These are phyloP conservation scores for Centaurea solstitialis DNA, from an alignment of 129 eudicot genomes.

Conservation along the genomic window DNA sequence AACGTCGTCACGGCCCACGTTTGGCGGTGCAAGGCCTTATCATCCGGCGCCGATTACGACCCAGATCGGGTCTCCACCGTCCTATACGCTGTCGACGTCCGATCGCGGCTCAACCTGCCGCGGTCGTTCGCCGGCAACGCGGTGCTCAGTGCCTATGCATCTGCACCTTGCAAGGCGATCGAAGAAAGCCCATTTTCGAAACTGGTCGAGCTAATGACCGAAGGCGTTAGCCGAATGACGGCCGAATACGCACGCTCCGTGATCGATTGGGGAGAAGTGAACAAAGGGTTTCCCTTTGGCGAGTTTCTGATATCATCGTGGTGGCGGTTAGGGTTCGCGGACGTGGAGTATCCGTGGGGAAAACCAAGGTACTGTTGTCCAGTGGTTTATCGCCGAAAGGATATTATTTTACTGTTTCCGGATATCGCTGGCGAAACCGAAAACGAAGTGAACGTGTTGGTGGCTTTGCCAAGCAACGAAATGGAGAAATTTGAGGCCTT, in stretches of 20 bases:
- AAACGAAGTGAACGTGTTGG: conserved; percentile 74
- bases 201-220: conserved; percentile 57
- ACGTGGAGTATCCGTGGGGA: conserved; percentile 86
- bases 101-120: conserved; percentile 58
- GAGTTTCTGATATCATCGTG: conserved; percentile 82
- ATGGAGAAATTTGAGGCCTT: conserved; percentile 59
- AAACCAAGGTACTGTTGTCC: conserved; percentile 84
- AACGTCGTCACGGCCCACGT: conserved; percentile 76
- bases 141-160: conserved; percentile 71
- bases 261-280: conserved; percentile 76
- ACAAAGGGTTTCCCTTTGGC: conserved; percentile 79
- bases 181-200: conserved; percentile 50
- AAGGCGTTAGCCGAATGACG: conserved; percentile 56
- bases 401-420: conserved; percentile 69
- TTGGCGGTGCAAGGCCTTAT: conserved; percentile 92
- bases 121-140: conserved; percentile 65
- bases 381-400: conserved; percentile 69
- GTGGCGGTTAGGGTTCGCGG: conserved; percentile 82
- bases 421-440: conserved; percentile 43
- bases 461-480: conserved; percentile 72
- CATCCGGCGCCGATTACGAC: conserved; percentile 24
- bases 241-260: conserved; percentile 66
- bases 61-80: conserved; percentile 48
- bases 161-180: conserved; percentile 49
- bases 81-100: conserved; percentile 59